Evolutionary conservation across 106 monocot species (phyloP).

Genomic region (Xerophyta viscosa): DNA sequence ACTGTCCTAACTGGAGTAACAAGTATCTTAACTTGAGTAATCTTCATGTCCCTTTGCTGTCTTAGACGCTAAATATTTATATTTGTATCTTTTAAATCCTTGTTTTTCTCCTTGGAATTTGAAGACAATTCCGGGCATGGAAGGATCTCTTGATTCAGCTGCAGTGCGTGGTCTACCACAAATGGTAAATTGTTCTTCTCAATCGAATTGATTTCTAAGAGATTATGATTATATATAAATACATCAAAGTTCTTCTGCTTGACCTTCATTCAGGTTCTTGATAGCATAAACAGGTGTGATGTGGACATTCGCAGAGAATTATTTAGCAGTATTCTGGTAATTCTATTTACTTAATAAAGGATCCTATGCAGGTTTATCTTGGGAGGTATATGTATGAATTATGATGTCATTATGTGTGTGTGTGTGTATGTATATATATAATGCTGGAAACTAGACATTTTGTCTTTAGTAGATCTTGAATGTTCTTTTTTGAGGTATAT

Average conservation of each 20-base stretch:
- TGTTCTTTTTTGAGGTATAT: no score
- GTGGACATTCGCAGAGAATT: constrained; percentile 91
- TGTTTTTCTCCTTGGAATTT: constrained; percentile 3
- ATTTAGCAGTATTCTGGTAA: constrained; percentile 94
- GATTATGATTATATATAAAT: background rate
- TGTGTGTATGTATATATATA: no score
- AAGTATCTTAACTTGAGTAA: no score
- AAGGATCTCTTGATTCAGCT: constrained; percentile 45
- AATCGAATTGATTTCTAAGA: background rate
- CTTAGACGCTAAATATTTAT: no score
- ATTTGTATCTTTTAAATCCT: background rate
- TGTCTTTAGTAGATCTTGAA: no score
- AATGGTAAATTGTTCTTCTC: constrained; percentile 47
- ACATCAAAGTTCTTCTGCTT: constrained; percentile 4
- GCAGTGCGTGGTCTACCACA: constrained; percentile 66
- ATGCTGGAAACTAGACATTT: no score
- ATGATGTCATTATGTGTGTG: no score
- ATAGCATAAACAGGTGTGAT: constrained; percentile 96
- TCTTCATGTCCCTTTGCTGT: no score
- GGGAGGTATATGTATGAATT: no score
- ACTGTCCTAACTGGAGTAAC: no score
- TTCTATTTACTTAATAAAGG: background rate
- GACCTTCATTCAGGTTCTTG: constrained; percentile 52
- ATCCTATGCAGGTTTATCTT: background rate
- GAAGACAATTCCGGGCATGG: constrained; percentile 91